Percentiles rank a stretch among this genome's conserved stretches.
Evolutionary conservation across 805 yeast genomes (phyloP).

Genomic region (Hanseniaspora jakobsenii): DNA sequence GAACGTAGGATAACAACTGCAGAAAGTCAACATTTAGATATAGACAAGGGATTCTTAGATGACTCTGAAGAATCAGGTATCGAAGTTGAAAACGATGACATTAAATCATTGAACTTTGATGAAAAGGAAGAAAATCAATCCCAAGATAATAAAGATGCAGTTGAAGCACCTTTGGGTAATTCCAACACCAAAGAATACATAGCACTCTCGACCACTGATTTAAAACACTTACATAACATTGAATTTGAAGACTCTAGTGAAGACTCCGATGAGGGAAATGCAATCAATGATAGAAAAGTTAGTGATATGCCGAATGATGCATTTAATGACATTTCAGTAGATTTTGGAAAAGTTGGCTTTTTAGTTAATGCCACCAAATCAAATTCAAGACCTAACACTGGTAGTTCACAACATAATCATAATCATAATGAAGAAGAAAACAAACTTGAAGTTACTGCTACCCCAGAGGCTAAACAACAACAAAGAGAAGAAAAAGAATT

Average conservation of each 20-base stretch:
- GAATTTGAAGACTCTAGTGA: conserved; percentile 2
- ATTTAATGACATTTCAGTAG: conserved; percentile 7
- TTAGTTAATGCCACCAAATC: background rate
- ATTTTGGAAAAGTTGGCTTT: conserved; percentile 8
- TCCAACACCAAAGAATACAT: background rate
- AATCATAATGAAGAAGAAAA: too few relatives aligned
- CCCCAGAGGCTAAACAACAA: too few relatives aligned
- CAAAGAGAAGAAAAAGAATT: background rate
- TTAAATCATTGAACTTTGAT: too few relatives aligned
- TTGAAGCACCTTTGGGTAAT: background rate
- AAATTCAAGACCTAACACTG: too few relatives aligned
- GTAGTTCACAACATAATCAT: too few relatives aligned
- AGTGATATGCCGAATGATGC: conserved; percentile 7
- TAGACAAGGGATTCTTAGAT: too few relatives aligned
- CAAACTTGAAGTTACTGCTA: too few relatives aligned
- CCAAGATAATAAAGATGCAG: background rate
- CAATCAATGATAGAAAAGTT: background rate
- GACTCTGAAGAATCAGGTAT: too few relatives aligned
- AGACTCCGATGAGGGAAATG: background rate
- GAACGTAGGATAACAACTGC: too few relatives aligned
- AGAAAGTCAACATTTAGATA: too few relatives aligned
- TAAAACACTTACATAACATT: conserved; percentile 5
- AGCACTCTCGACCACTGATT: background rate
- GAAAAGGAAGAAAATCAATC: background rate
- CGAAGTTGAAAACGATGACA: too few relatives aligned